phyloP scores from a whole-genome alignment of 2,329 filamentous ascomycete genomes.

The Ophiostoma tasmaniense region DNA sequence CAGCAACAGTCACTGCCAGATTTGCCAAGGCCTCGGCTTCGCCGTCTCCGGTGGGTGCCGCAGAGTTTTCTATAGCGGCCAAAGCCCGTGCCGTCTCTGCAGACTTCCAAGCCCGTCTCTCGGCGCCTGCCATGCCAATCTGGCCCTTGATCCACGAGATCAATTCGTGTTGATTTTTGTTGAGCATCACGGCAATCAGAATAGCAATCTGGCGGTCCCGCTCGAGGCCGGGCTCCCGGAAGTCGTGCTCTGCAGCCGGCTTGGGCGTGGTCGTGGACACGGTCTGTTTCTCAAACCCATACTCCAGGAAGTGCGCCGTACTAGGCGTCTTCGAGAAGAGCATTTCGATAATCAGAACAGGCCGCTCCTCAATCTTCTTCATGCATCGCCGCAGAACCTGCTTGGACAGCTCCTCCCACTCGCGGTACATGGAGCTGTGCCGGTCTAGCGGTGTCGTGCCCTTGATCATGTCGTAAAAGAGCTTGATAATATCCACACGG shows the following conservation, averaged over 20 bases:
- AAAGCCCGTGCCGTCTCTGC: constrained; percentile 23
- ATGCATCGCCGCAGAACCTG: constrained; percentile 76
- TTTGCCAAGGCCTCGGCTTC: constrained; percentile 18
- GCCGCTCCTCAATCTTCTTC: constrained; percentile 76
- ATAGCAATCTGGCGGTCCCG: constrained; percentile 67
- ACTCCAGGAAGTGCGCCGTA: constrained; percentile 81
- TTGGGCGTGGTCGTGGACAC: constrained; percentile 49
- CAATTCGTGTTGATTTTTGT: constrained; percentile 66
- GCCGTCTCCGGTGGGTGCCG: constrained; percentile 24
- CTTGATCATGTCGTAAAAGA: constrained; percentile 88
- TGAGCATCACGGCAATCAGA: constrained; percentile 68
- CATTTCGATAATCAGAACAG: constrained; percentile 81
- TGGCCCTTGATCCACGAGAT: constrained; percentile 75
- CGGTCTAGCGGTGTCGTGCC: constrained; percentile 69
- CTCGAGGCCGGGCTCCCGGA: constrained; percentile 55
- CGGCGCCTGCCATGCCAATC: constrained; percentile 57
- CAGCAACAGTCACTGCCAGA: not conserved
- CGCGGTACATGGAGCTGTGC: constrained; percentile 59
- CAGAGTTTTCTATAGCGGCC: constrained; percentile 24
- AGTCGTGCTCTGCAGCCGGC: constrained; percentile 72
- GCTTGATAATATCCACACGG: constrained; percentile 78
- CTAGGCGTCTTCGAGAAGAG: constrained; percentile 85
- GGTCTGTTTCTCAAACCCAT: constrained; percentile 77
- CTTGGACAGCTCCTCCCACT: constrained; percentile 84
- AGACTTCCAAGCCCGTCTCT: constrained; percentile 71